A percentile compares a stretch with the other conserved stretches of the same genome.
phyloP scores from a whole-genome alignment of 208 protist species.

The Zelonia costaricensis region DNA sequence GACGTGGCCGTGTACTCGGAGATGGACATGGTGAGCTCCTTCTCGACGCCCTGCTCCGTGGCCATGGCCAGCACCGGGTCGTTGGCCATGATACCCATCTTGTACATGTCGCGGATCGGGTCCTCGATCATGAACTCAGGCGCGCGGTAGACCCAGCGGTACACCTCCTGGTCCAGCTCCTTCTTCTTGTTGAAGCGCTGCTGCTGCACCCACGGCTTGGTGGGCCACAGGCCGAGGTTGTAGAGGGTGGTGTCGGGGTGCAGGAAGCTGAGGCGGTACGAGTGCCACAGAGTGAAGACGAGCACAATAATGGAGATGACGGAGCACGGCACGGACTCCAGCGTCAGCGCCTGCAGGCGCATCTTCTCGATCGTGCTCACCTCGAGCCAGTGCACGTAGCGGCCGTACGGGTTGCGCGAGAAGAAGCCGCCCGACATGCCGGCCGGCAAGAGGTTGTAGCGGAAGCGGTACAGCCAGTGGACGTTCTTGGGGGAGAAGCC shows the following conservation, averaged over 20 bases:
- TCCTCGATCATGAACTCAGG: constrained; percentile 73
- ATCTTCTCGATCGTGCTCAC: constrained; percentile 86
- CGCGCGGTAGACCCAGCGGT: constrained; percentile 76
- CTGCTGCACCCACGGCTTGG: constrained; percentile 79
- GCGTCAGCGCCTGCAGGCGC: constrained; percentile 49
- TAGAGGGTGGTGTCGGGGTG: constrained; percentile 86
- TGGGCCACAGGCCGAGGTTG: constrained; percentile 69
- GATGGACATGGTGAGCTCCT: constrained; percentile 47
- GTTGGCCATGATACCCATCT: constrained; percentile 66
- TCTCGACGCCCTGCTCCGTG: constrained; percentile 62
- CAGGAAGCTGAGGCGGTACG: constrained; percentile 64
- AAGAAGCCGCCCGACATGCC: constrained; percentile 73
- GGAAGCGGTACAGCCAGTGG: constrained; percentile 85
- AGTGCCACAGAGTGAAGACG: constrained; percentile 68
- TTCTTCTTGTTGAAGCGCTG: constrained; percentile 86
- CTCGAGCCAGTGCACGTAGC: constrained; percentile 87
- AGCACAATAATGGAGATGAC: constrained; percentile 40
- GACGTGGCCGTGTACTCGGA: constrained; percentile 38
- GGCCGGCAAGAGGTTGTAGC: constrained; percentile 75
- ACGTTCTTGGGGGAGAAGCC: constrained; percentile 67
- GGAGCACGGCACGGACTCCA: constrained; percentile 65
- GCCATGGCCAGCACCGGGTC: constrained; percentile 69
- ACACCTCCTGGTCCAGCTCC: constrained; percentile 66
- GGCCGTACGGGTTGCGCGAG: constrained; percentile 78
- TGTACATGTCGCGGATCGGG: constrained; percentile 60